Base-by-base conservation (phyloP, 2,329 filamentous ascomycete species). In the Penicillium expansum region DNA sequence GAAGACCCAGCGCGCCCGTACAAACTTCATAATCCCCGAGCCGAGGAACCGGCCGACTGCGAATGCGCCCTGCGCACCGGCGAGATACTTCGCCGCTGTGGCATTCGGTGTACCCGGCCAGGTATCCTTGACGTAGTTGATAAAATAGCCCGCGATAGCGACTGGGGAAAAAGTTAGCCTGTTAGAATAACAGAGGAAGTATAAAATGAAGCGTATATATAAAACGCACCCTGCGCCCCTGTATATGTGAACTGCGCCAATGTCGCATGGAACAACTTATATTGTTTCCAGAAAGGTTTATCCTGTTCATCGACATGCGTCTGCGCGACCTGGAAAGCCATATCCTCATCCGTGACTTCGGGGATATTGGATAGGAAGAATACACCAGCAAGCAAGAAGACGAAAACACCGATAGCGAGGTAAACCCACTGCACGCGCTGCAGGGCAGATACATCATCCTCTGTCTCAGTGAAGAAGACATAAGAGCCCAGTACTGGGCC, bases 241-340 rank as follows among this genome's bases (percentile, higher is more conserved):
- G 90, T 88, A 71, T 93, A 94, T 70, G 86, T 90, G 74, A 92
- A 92, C 63, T 93, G 89, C 0, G 88, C 87, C 63, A 86, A 83
- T 0, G 88, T 83, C 13, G 88, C 90, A 66, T 91, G 88, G 79
- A 92, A 91, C 3, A 92, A 79, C 24, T 85, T 84, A 72, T 88
- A 91, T 65, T 91, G 87, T 73, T 89, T 88, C 65, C 78, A 76
- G 62, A 91, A 82, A 0, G 88, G 86, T 69, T 84, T 82, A 30
- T 70, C 64, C 62, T 86, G 80, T 56, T 83, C 81, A 45, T 80
- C 80, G 10, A 81, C 80, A 55, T 83, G 80, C 69, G 74, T 76
- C 58, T 84, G 80, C 35, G 79, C 74, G 2, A 83, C 84, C 68
- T 89, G 85, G 65, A 83, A 79, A 27, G 78, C 81, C 83, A 87